Evolutionary conservation across 2,329 filamentous ascomycete genomes (phyloP), one percentile per base, ranked within the genome.

Genomic region (Aspergillus flavus): DNA sequence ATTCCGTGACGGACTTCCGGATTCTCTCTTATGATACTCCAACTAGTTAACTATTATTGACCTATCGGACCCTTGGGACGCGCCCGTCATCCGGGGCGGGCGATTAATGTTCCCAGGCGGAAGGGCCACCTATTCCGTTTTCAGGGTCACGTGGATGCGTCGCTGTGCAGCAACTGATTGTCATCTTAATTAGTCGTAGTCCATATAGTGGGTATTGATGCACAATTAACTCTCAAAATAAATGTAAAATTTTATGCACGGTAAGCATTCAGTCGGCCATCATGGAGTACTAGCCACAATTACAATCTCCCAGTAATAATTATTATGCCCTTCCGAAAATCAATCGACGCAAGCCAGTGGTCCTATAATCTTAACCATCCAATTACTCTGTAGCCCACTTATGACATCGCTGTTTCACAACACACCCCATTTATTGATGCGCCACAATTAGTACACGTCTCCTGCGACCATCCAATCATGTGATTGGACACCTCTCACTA

Each of bases 121-220:
- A 65, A 62, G 61, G 59, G 67, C 61, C 67, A 69, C 64, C 67
- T 69, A 68, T 57, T 54, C 62, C 58, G 54, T 64, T 61, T 10
- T 2, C 3, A 28, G 4, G 11, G 23, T 63, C 64, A 66, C 64
- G 62, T 66, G 64, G 1, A 14, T 26, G 19, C 6, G 12, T 12
- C 7, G 26, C 19, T n/a, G 12, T 30, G 3, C 14, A 34, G 34
- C 34, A 6, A 14, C 32, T 12, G 12, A 34, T 34, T 34, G 32
- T 11, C 32, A 34, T 12, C 11, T 14, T 39, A 14, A 39, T 39
- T 16, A 39, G 34, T 39, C 12, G 12, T 39, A 14, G 14, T 16
- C 34, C 34, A 39, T 16, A 39, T 12, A 34, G 32, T 34, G 32
- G 32, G 26, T 7, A 28, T 28, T 7, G 26, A 28, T 28, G 26